Conservation (phyloP, 2,329 filamentous ascomycete genomes). For the Fusarium ramigenum region DNA sequence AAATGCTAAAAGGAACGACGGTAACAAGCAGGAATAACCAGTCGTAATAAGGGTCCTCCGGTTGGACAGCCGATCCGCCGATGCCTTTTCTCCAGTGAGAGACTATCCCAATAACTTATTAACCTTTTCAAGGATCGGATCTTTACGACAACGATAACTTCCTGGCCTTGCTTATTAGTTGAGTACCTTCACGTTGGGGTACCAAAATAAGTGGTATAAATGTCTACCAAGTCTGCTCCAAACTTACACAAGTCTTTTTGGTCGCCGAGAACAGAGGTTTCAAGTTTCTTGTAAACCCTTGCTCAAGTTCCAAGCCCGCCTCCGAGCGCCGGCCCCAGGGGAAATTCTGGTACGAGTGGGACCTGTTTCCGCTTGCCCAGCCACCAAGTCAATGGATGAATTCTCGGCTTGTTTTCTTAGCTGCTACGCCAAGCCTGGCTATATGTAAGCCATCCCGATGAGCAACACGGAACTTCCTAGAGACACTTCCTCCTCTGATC, state of each 20-base stretch:
- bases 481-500: not conserved
- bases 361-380: conserved; percentile 17
- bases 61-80: conserved; percentile 31
- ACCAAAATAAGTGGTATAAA: not conserved
- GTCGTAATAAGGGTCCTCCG: conserved; percentile 39
- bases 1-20: not conserved
- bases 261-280: not conserved
- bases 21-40: conserved; percentile 19
- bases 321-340: conserved; percentile 20
- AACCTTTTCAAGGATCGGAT: conserved; percentile 3
- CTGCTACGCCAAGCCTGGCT: conserved; percentile 26
- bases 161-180: not conserved
- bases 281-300: not conserved
- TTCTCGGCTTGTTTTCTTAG: conserved; percentile 20
- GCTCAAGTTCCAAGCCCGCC: not conserved
- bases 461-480: conserved; percentile 12
- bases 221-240: not conserved
- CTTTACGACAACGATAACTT: conserved; percentile 9
- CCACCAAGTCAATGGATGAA: conserved; percentile 1
- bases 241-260: not conserved
- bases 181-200: not conserved
- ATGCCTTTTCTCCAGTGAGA: conserved; percentile 2
- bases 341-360: conserved; percentile 16
- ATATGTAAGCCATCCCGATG: conserved; percentile 25
- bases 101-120: conserved; percentile 5